phyloP scores from a whole-genome alignment of 306 rosid species.

The Prunus campanulata region DNA sequence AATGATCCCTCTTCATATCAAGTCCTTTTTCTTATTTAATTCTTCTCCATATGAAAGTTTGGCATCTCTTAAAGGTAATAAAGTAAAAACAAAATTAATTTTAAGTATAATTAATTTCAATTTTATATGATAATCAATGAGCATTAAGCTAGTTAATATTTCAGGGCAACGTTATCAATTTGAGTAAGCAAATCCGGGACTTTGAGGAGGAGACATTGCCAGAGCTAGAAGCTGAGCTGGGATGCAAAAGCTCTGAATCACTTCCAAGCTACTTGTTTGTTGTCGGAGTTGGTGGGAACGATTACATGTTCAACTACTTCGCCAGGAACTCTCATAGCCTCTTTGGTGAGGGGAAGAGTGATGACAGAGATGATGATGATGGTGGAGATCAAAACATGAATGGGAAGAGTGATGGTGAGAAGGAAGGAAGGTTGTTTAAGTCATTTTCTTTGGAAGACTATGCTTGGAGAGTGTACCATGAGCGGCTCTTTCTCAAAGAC shows the following conservation, averaged over 20 bases:
- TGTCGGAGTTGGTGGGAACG: conserved; percentile 49
- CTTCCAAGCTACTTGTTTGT: conserved; percentile 40
- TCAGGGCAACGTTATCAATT: conserved; percentile 38
- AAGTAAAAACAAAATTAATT: too few relatives aligned
- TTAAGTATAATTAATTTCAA: neutral
- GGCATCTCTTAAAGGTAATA: too few relatives aligned
- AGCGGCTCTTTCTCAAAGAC: conserved; percentile 57
- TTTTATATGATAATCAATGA: too few relatives aligned
- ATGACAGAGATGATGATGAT: conserved; percentile 1
- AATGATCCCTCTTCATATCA: neutral
- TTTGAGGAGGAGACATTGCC: conserved; percentile 42
- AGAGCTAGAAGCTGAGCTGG: conserved; percentile 22
- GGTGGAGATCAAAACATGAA: neutral
- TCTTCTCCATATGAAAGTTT: neutral
- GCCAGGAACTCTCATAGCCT: neutral
- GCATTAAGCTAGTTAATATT: too few relatives aligned
- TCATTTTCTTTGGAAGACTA: conserved; percentile 77
- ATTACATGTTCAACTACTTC: conserved; percentile 46
- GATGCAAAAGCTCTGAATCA: neutral
- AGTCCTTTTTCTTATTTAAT: too few relatives aligned
- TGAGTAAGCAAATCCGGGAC: conserved; percentile 38
- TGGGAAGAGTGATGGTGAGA: neutral
- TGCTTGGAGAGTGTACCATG: conserved; percentile 79
- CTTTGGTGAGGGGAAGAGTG: too few relatives aligned
- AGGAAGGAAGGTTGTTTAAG: conserved; percentile 38